phyloP scores from a whole-genome alignment of 75 land plant species.

The Pseudotsuga menziesii region DNA sequence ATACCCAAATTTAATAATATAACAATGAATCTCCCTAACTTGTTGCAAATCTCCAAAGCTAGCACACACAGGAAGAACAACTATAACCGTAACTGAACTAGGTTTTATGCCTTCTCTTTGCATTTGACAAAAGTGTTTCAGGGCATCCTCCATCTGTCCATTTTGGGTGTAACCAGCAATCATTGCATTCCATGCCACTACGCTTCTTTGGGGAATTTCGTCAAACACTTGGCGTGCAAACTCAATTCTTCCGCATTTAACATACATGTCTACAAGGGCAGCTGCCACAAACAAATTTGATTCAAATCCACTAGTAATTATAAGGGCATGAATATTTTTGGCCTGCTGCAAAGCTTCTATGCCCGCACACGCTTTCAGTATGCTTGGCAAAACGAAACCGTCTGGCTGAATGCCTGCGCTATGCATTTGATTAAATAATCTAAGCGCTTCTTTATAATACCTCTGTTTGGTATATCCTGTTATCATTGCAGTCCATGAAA shows the following conservation, averaged over 20 bases:
- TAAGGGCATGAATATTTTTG: conserved; percentile 33
- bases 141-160: conserved; percentile 35
- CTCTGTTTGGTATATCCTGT: conserved; percentile 21
- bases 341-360: conserved; percentile 19
- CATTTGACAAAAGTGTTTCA: conserved; percentile 42
- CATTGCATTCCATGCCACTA: conserved; percentile 48
- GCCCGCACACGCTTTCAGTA: conserved; percentile 41
- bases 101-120: conserved; percentile 15
- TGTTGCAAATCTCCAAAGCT: conserved; percentile 1
- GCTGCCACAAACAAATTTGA: conserved; percentile 34
- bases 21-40: conserved; percentile 4
- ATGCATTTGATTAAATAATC: conserved; percentile 30
- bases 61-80: conserved; percentile 10
- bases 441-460: conserved; percentile 17
- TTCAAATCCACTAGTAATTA: conserved; percentile 46
- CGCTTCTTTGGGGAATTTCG: conserved; percentile 26
- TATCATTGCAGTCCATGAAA: conserved; percentile 1
- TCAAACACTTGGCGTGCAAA: conserved; percentile 28
- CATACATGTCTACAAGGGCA: conserved; percentile 47
- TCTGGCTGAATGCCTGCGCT: conserved; percentile 33
- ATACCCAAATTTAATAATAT: conserved; percentile 2
- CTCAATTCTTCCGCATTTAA: conserved; percentile 24
- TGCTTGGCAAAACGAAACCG: conserved; percentile 41
- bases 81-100: conserved; percentile 2
- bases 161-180: conserved; percentile 39